These are phyloP conservation scores for Cyanidiococcus yangmingshanensis DNA, from an alignment of 23 red algal species.

Conservation along the genomic window DNA sequence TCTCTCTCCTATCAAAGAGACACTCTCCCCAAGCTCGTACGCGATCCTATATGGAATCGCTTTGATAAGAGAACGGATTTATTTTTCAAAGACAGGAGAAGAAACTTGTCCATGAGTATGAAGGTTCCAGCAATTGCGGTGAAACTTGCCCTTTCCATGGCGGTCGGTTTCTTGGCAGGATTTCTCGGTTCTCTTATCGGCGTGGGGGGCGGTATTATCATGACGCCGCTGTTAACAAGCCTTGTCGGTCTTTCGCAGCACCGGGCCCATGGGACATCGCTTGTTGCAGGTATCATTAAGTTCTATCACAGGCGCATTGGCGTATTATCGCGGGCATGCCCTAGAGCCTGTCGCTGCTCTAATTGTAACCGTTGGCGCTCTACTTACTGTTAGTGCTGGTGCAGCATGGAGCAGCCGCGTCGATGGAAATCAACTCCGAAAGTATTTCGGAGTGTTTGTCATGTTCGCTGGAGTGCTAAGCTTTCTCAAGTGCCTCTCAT, in stretches of 20 bases:
- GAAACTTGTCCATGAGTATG: neutral
- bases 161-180: slow-evolving; percentile 26
- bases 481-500: neutral
- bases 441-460: slow-evolving; percentile 48
- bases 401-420: slow-evolving; percentile 23
- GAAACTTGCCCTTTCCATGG: neutral
- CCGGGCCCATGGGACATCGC: slow-evolving; percentile 71
- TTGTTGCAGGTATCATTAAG: slow-evolving; percentile 49
- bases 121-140: neutral
- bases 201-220: slow-evolving; percentile 69
- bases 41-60: too few relatives aligned
- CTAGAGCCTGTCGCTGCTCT: slow-evolving; percentile 33
- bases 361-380: slow-evolving; percentile 29
- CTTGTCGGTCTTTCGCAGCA: slow-evolving; percentile 35
- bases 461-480: slow-evolving; percentile 2
- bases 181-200: slow-evolving; percentile 61
- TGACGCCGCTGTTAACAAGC: slow-evolving; percentile 62
- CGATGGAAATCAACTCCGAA: slow-evolving; percentile 10
- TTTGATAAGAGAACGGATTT: too few relatives aligned
- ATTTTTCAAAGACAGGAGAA: too few relatives aligned
- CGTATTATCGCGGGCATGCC: slow-evolving; percentile 26
- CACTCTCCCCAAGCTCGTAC: too few relatives aligned
- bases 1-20: too few relatives aligned
- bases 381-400: slow-evolving; percentile 39
- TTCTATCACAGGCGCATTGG: slow-evolving; percentile 31